A percentile compares a stretch with the other conserved stretches of the same genome.
These are phyloP conservation scores for Phytophthora europaea DNA, from an alignment of 352 stramenopile species.

Conservation along the genomic window DNA sequence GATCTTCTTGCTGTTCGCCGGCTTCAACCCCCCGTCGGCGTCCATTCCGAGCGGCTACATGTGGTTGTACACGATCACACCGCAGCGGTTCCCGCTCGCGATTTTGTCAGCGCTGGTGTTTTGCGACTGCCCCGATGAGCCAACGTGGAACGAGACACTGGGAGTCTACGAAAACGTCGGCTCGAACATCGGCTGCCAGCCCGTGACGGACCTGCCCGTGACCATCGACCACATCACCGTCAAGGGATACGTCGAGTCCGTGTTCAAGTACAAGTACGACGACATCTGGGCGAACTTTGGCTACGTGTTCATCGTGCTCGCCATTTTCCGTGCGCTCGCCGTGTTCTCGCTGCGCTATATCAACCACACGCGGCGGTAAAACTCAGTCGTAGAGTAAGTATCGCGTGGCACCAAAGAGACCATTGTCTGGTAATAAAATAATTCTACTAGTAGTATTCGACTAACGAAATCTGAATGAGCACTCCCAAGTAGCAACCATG, in stretches of 20 bases:
- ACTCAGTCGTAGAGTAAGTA: not conserved
- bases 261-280: constrained; percentile 35
- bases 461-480: no score
- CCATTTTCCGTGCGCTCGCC: constrained; percentile 33
- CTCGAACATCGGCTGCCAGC: constrained; percentile 33
- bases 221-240: constrained; percentile 21
- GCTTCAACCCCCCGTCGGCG: constrained; percentile 43
- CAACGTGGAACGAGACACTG: constrained; percentile 29
- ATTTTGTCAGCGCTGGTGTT: constrained; percentile 45
- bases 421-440: not conserved
- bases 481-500: no score
- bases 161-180: constrained; percentile 22
- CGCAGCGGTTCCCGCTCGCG: constrained; percentile 39
- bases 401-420: not conserved
- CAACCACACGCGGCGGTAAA: constrained; percentile 35
- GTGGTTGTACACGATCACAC: constrained; percentile 49
- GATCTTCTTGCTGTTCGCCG: constrained; percentile 49
- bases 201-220: constrained; percentile 21
- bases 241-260: constrained; percentile 30
- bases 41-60: constrained; percentile 41
- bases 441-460: no score
- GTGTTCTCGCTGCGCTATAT: constrained; percentile 46
- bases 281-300: constrained; percentile 38
- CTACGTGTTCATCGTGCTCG: constrained; percentile 32
- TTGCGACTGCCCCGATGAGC: constrained; percentile 35